These are phyloP conservation scores for Colletotrichum aenigma DNA, from an alignment of 2,329 filamentous ascomycete species.

Conservation along the genomic window DNA sequence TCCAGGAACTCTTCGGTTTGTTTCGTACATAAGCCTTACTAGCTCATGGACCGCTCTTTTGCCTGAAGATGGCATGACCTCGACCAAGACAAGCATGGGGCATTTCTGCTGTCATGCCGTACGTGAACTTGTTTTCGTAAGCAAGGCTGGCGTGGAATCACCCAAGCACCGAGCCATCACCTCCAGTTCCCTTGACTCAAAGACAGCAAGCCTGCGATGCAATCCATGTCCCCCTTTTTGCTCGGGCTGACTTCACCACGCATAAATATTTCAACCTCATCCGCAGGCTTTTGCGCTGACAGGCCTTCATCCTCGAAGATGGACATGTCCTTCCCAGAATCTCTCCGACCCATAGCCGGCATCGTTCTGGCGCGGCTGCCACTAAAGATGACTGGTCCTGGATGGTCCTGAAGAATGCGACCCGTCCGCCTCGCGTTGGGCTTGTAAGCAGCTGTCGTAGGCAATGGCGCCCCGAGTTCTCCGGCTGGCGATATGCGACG, in stretches of 20 bases:
- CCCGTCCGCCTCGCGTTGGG: slow-evolving; percentile 44
- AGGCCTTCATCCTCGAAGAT: slow-evolving; percentile 58
- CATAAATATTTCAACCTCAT: slow-evolving; percentile 80
- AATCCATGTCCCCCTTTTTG: slow-evolving; percentile 84
- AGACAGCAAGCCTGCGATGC: slow-evolving; percentile 85
- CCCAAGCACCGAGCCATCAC: slow-evolving; percentile 38
- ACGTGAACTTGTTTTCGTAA: neutral
- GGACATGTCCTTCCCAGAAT: slow-evolving; percentile 37
- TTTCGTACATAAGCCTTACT: neutral
- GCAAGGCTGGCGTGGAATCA: neutral
- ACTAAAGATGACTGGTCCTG: slow-evolving; percentile 34
- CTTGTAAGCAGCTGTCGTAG: slow-evolving; percentile 31
- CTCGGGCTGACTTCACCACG: slow-evolving; percentile 66
- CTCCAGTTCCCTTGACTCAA: slow-evolving; percentile 93
- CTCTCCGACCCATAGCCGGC: slow-evolving; percentile 36
- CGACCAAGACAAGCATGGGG: neutral
- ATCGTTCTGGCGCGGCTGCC: slow-evolving; percentile 44
- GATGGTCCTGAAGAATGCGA: slow-evolving; percentile 45
- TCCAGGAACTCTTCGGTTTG: neutral
- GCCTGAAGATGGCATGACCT: neutral
- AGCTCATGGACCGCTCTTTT: neutral
- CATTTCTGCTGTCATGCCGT: neutral
- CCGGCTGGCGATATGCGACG: slow-evolving; percentile 27
- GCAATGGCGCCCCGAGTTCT: slow-evolving; percentile 37
- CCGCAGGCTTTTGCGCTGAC: slow-evolving; percentile 30